Base-by-base conservation (phyloP, 1,284 basidiomycete genomes). In the Violaceomyces palustris region DNA sequence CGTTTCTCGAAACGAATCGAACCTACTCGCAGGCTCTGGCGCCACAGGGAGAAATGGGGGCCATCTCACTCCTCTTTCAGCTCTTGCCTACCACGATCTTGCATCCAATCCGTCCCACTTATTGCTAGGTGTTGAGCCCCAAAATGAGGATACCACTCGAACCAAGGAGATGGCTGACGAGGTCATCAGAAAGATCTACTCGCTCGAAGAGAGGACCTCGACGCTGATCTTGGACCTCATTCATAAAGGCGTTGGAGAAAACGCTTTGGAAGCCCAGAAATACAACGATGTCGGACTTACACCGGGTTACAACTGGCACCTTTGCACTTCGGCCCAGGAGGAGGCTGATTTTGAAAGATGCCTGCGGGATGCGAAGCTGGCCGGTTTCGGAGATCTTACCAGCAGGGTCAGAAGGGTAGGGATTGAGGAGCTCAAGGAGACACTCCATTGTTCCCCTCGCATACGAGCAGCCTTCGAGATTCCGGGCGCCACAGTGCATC, bases 11-110 rank as follows among this genome's bases (percentile, higher is more conserved):
- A n/a, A n/a, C n/a, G n/a, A n/a, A 12, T 14, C 3, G 7, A 6
- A 10, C 8, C 18, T 6, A 23, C 17, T 17, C 33, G 23, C 25
- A 46, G 44, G 47, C 39, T 51, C 57, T 0, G 64, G 64, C 14
- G 61, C 64, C 0, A 66, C 64, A 1, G 64, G 54, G 2, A 39
- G 64, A 2, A 66, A 66, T n/a, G 64, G 64, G 1, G 64, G 64
- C 9, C 64, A 64, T 22, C 35, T 64, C n/a, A 61, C 64, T 14
- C 49, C 61, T 10, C 43, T 37, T 23, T 64, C 64, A 14, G 64
- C 60, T 3, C 41, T 66, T 0, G 32, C 52, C 3, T 66, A 58
- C 29, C 19, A 27, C 5, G 64, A 63, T 15, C 35, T 66, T 9
- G 48, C 54, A 28, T 35, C 47, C 5, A 54, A 59, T 27, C 60